Conservation (phyloP, 306 rosid genomes). For the Vachellia pachyceras region DNA sequence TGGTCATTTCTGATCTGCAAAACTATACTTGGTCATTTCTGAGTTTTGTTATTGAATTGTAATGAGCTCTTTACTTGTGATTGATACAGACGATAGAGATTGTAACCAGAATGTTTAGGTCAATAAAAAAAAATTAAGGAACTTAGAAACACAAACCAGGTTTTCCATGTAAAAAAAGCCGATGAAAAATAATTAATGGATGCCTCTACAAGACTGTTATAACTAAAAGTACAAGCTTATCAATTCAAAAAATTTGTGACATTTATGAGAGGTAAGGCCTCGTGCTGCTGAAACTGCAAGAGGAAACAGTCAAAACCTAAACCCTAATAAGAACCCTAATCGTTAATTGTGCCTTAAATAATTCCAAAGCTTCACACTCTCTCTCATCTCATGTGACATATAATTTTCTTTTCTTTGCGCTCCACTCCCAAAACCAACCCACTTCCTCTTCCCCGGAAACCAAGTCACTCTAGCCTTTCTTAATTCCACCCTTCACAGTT, state of each 20-base stretch:
- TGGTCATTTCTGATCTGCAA: background rate
- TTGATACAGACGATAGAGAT: background rate
- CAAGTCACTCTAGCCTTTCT: slow-evolving; percentile 55
- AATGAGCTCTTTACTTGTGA: background rate
- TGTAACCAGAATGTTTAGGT: background rate
- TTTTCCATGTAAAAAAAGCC: background rate
- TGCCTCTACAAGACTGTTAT: background rate
- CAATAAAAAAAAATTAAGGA: background rate
- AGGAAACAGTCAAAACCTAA: slow-evolving; percentile 59
- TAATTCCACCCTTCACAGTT: slow-evolving; percentile 49
- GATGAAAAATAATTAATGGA: slow-evolving; percentile 14
- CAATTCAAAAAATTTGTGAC: slow-evolving; percentile 46
- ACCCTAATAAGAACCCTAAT: slow-evolving; percentile 60
- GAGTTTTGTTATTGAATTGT: background rate
- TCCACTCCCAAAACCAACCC: slow-evolving; percentile 91
- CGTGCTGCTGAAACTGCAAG: slow-evolving; percentile 55
- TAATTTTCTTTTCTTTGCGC: slow-evolving; percentile 58
- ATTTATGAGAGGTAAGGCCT: slow-evolving; percentile 56
- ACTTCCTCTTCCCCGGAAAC: slow-evolving; percentile 74
- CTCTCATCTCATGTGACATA: slow-evolving; percentile 60
- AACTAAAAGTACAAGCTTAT: slow-evolving; percentile 31
- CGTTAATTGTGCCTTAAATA: slow-evolving; percentile 71
- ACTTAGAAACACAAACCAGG: background rate
- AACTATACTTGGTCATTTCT: too few relatives aligned
- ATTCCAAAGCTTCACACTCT: slow-evolving; percentile 44